Evolutionary conservation across 805 yeast species (phyloP), one percentile per base, ranked within the genome.

Genomic region (Teunomyces tritomae): DNA sequence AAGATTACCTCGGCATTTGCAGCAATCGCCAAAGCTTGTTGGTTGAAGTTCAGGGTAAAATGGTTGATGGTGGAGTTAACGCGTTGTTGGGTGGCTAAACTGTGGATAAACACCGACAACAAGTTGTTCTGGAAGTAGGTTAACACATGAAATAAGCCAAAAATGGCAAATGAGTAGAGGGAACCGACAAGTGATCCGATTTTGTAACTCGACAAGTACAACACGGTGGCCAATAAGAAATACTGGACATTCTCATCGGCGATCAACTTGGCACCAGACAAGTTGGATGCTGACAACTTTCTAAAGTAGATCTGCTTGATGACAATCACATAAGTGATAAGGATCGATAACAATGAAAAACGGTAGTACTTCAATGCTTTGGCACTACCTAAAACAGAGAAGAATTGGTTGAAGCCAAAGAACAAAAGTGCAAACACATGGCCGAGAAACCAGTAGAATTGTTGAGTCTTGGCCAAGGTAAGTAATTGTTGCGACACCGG

Each of bases 381-480:
- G 7, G 67, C 61, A 13, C 65, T 59, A 20, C 63, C 56, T 55
- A 78, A 70, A 46, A 80, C 70, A 6, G 83, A 73, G 30, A 59
- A 68, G 32, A 77, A 45, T 39, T 70, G 62, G 56, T 69, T 71
- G 14, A 65, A 52, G 3, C 65, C 48, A 57, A 77, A 76, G 62
- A 67, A 77, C 46, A 63, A 54, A 2, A 80, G 53, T 2, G 83
- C 78, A 28, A 73, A 59, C 10, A 78, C 70, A 63, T 85, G 88
- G 13, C 87, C 85, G 26, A 82, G 45, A 54, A 78, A 85, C 91
- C 91, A 85, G 56, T 81, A 81, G 59, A 85, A 83, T 60, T 84
- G 89, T 7, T 82, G 81, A 8, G 83, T 77, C 53, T 65, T 58
- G 43, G 51, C 54, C 28, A 53, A 46, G 11, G 34, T 34, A 29